phyloP scores from a whole-genome alignment of 1,284 basidiomycete species.

The Omphalotus olearius region DNA sequence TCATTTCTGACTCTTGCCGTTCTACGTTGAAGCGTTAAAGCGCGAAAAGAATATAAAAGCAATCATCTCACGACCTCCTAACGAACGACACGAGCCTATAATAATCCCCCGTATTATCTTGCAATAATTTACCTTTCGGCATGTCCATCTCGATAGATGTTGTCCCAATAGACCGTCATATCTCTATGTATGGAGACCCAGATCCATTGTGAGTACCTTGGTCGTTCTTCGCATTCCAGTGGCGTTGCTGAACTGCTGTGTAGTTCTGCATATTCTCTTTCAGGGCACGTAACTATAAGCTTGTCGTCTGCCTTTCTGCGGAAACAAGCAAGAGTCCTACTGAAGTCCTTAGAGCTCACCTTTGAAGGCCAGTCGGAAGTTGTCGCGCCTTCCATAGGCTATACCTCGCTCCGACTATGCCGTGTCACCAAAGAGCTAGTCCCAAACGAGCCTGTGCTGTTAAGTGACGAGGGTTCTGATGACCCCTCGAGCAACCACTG shows the following conservation, averaged over 20 bases:
- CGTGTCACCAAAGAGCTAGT: slow-evolving; percentile 60
- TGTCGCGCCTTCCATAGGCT: slow-evolving; percentile 52
- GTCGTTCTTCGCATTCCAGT: neutral
- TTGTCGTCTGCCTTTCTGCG: slow-evolving; percentile 46
- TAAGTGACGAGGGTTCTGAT: slow-evolving; percentile 53
- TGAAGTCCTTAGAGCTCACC: slow-evolving; percentile 63
- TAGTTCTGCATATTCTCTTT: slow-evolving; percentile 74
- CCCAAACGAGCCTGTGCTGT: slow-evolving; percentile 45
- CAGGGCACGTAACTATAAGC: slow-evolving; percentile 64
- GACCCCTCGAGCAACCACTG: slow-evolving; percentile 49
- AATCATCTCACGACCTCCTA: slow-evolving; percentile 14
- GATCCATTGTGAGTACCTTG: slow-evolving; percentile 52
- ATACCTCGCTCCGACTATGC: slow-evolving; percentile 60
- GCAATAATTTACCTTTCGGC: slow-evolving; percentile 11
- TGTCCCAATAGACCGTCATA: slow-evolving; percentile 43
- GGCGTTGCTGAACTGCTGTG: slow-evolving; percentile 5
- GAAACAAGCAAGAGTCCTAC: slow-evolving; percentile 45
- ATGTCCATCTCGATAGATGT: slow-evolving; percentile 68
- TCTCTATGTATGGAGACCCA: slow-evolving; percentile 68
- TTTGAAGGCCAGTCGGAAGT: slow-evolving; percentile 78
- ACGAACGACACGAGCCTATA: slow-evolving; percentile 10
- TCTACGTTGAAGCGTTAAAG: slow-evolving; percentile 3
- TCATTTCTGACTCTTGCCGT: neutral
- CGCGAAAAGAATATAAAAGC: neutral
- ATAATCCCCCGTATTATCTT: slow-evolving; percentile 16